phyloP scores from a whole-genome alignment of 2,329 filamentous ascomycete genomes.

The Venturiaceae sp. region DNA sequence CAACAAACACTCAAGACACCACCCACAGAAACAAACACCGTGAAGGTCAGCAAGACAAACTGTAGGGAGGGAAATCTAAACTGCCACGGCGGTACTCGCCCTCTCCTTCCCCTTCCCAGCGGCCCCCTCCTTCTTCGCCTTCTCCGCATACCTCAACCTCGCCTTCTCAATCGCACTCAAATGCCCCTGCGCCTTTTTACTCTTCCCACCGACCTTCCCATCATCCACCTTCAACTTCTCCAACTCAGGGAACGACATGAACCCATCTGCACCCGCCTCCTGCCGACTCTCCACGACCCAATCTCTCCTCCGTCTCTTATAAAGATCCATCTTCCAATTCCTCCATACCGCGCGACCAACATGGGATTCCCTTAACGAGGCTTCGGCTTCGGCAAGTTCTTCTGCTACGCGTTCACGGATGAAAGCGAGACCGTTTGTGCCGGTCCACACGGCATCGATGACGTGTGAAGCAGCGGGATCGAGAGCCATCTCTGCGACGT shows the following conservation, averaged over 20 bases:
- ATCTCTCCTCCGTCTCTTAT: slow-evolving; percentile 51
- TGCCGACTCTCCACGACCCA: slow-evolving; percentile 54
- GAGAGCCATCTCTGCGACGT: slow-evolving; percentile 50
- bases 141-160: slow-evolving; percentile 41
- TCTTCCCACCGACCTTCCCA: slow-evolving; percentile 15
- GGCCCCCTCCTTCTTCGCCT: slow-evolving; percentile 11
- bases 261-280: slow-evolving; percentile 36
- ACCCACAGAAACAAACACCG: too few relatives aligned
- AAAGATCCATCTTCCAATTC: slow-evolving; percentile 67
- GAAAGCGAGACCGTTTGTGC: slow-evolving; percentile 53
- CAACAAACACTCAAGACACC: too few relatives aligned
- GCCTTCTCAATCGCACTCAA: slow-evolving; percentile 42
- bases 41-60: too few relatives aligned
- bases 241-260: slow-evolving; percentile 39
- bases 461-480: slow-evolving; percentile 57
- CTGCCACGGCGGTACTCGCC: background rate
- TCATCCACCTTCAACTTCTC: slow-evolving; percentile 17
- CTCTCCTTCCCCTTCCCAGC: slow-evolving; percentile 1
- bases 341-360: slow-evolving; percentile 60
- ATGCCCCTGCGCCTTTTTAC: slow-evolving; percentile 18
- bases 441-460: slow-evolving; percentile 56
- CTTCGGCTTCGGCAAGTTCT: slow-evolving; percentile 50
- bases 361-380: slow-evolving; percentile 51
- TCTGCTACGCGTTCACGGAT: slow-evolving; percentile 59
- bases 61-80: too few relatives aligned